Base-by-base conservation (phyloP, 192 early-diverging fungal species). In the Helicostylum pulchrum region DNA sequence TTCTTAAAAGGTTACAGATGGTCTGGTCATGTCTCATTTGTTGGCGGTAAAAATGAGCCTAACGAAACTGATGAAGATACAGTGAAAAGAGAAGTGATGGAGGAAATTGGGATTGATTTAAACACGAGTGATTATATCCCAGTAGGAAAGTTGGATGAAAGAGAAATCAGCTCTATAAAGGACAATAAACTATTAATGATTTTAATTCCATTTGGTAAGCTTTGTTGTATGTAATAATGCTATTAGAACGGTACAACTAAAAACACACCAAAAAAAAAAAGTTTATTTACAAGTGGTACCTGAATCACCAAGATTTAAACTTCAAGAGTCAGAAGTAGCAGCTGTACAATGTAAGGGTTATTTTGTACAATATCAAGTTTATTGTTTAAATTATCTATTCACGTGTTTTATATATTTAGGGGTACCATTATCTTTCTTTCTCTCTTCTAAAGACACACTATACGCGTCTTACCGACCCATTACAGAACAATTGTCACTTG, bases 61-160 rank as follows among this genome's bases (percentile, higher is more conserved):
- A 48, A 47, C n/a, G 71, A 73, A 51, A 73, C 71, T 10, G 71
- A 73, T 34, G 21, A 45, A 23, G 71, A 73, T 7, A 73, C 71
- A 7, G 65, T 49, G 7, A 43, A 59, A 23, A 23, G 71, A 39
- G 71, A 73, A 45, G 66, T 67, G 7, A 15, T 48, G 23, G 71
- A 73, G 42, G 71, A 73, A 26, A 9, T 73, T 26, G 71, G 71
- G 3, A 56, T 73, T 23, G 55, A 73, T 59, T 46, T 73, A 4
- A 58, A 49, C 39, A 46, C 54, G 2, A 39, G 47, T 7, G 60
- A 30, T 14, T 73, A 67, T 53, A 57, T 67, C 1, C 45, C 31
- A 14, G 45, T 67, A 21, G 71, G 71, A 4, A 34, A 53, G 51
- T 26, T 73, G 23, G 65, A 73, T 36, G 60, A 62, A 17, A 23